A percentile compares a stretch with the other conserved stretches of the same genome.
Evolutionary conservation across 768 basidiomycete genomes (phyloP).

Genomic region (Boletellus emodensis): DNA sequence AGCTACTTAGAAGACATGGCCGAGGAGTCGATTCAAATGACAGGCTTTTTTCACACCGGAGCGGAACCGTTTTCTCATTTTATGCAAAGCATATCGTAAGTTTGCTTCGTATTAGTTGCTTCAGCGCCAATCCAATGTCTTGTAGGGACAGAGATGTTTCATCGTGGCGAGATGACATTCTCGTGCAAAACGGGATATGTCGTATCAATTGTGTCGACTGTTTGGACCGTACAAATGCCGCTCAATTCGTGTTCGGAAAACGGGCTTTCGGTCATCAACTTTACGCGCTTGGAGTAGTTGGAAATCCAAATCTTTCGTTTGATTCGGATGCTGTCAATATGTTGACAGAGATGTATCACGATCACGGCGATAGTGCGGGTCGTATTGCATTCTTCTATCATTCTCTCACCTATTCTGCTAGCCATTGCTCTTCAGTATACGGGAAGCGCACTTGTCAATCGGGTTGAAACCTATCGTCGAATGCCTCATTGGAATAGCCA

Average conservation of each 20-base stretch:
- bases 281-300: conserved; percentile 88
- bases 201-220: conserved; percentile 98
- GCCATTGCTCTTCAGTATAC: conserved; percentile 96
- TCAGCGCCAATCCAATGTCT: background rate
- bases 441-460: conserved; percentile 91
- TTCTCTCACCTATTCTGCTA: conserved; percentile 26
- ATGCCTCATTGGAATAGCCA: conserved; percentile 98
- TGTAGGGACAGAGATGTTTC: conserved; percentile 29
- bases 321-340: conserved; percentile 95
- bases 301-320: conserved; percentile 79
- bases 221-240: conserved; percentile 92
- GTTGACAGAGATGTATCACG: conserved; percentile 98
- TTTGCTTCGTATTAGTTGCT: background rate
- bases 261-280: conserved; percentile 92
- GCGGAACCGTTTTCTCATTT: conserved; percentile 77
- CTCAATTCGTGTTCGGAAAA: conserved; percentile 96
- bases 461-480: conserved; percentile 92
- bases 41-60: conserved; percentile 94
- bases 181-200: conserved; percentile 87
- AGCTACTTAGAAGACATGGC: conserved; percentile 93
- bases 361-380: conserved; percentile 87
- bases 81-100: conserved; percentile 42
- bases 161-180: conserved; percentile 61
- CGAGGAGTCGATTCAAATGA: conserved; percentile 87
- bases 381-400: background rate